Conservation (phyloP, 345 rosid genomes). For the Viola odorata region DNA sequence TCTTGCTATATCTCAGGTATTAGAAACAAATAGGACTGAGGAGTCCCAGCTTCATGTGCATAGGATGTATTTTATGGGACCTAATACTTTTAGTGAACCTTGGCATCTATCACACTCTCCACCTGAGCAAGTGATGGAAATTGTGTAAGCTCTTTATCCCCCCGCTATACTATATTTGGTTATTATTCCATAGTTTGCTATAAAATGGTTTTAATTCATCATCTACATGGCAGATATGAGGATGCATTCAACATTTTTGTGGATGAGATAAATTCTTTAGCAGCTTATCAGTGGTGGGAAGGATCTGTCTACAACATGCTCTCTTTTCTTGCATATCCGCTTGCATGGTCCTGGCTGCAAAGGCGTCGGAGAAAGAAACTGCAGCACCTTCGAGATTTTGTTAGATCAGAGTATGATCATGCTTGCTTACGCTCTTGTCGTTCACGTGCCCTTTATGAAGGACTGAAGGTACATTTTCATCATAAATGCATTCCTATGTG, state of each 20-base stretch:
- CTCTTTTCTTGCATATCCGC: slow-evolving; percentile 75
- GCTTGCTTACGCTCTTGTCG: slow-evolving; percentile 96
- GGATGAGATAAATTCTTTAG: slow-evolving; percentile 78
- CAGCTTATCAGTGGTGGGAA: slow-evolving; percentile 98
- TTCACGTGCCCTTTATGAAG: slow-evolving; percentile 91
- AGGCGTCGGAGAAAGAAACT: slow-evolving; percentile 63
- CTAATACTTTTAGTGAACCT: slow-evolving; percentile 83
- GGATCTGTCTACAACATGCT: slow-evolving; percentile 73
- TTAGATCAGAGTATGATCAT: slow-evolving; percentile 93
- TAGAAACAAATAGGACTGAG: slow-evolving; percentile 83
- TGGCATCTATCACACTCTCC: slow-evolving; percentile 83
- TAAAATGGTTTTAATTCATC: slow-evolving; percentile 2
- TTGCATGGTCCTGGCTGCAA: slow-evolving; percentile 92
- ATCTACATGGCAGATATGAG: slow-evolving; percentile 53
- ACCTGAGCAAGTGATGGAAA: slow-evolving; percentile 71
- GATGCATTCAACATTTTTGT: slow-evolving; percentile 84
- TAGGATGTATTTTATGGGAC: slow-evolving; percentile 86
- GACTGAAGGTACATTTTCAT: slow-evolving; percentile 65
- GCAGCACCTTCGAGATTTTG: slow-evolving; percentile 89
- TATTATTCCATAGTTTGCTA: neutral
- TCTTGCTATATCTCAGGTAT: slow-evolving; percentile 43
- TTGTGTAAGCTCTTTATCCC: slow-evolving; percentile 55
- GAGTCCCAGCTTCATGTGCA: slow-evolving; percentile 87
- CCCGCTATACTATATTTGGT: neutral
- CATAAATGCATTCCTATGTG: slow-evolving; percentile 3